These are phyloP conservation scores for Casuarina cunninghamiana DNA, from an alignment of 306 rosid genomes.

Conservation along the genomic window DNA sequence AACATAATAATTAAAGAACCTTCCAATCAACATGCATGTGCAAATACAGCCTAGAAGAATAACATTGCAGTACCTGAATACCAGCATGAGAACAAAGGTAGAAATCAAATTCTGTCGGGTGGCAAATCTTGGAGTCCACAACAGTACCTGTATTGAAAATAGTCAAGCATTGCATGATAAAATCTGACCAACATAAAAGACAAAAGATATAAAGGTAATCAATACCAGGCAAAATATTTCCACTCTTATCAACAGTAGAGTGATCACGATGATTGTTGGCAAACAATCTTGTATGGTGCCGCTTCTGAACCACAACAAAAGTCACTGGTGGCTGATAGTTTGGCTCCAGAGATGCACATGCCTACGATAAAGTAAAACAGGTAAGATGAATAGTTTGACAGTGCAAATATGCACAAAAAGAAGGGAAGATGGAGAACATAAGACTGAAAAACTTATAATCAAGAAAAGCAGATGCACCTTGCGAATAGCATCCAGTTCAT, in stretches of 20 bases:
- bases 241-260: conserved; percentile 71
- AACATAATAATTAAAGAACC: not conserved
- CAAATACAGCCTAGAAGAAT: not conserved
- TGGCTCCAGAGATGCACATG: conserved; percentile 88
- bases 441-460: not conserved
- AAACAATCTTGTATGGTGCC: conserved; percentile 92
- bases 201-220: not conserved
- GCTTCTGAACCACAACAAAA: conserved; percentile 95
- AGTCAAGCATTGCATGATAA: not conserved
- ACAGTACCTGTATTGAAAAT: conserved; percentile 66
- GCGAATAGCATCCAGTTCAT: conserved; percentile 94
- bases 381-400: not conserved
- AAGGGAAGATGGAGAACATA: not conserved
- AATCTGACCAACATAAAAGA: not conserved
- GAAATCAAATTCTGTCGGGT: conserved; percentile 92
- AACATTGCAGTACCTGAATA: conserved; percentile 56
- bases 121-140: conserved; percentile 95
- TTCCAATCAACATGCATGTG: not conserved
- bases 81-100: conserved; percentile 97
- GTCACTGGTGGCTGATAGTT: conserved; percentile 99
- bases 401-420: not conserved
- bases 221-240: conserved; percentile 91
- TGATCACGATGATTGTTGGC: conserved; percentile 73
- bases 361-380: conserved; percentile 43
- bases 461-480: conserved; percentile 41